Evolutionary conservation across 2,329 filamentous ascomycete genomes (phyloP).

Genomic region (Fusarium hainanense): DNA sequence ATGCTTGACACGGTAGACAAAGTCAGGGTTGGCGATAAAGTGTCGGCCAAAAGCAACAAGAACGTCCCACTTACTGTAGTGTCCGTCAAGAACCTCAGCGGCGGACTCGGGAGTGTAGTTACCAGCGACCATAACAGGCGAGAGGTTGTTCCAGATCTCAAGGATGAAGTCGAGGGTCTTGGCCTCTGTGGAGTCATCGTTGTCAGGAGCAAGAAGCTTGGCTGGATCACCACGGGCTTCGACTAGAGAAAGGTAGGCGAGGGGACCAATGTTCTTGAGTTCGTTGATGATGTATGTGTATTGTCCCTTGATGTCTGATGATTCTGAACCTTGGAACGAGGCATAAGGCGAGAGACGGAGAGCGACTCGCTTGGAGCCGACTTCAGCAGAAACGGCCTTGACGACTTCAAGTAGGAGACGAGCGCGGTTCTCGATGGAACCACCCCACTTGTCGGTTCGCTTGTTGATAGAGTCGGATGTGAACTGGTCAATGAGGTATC

Average conservation of each 20-base stretch:
- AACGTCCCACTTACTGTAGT: slow-evolving; percentile 47
- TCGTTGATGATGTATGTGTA: slow-evolving; percentile 44
- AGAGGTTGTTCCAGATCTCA: slow-evolving; percentile 46
- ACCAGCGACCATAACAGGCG: slow-evolving; percentile 46
- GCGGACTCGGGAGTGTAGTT: slow-evolving; percentile 41
- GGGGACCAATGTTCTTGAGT: slow-evolving; percentile 45
- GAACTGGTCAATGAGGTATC: slow-evolving; percentile 69
- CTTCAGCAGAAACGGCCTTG: slow-evolving; percentile 49
- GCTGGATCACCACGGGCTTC: slow-evolving; percentile 43
- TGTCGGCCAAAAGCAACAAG: slow-evolving; percentile 47
- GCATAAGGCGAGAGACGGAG: slow-evolving; percentile 53
- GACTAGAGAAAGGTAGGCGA: slow-evolving; percentile 47
- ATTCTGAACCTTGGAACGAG: slow-evolving; percentile 41
- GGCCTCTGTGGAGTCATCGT: slow-evolving; percentile 48
- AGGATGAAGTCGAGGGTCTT: slow-evolving; percentile 48
- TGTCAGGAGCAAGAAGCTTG: slow-evolving; percentile 28
- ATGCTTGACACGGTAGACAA: slow-evolving; percentile 45
- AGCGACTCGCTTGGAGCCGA: slow-evolving; percentile 53
- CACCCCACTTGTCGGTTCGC: slow-evolving; percentile 65
- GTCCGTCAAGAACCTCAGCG: slow-evolving; percentile 33
- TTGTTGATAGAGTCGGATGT: slow-evolving; percentile 53
- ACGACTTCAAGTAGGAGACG: slow-evolving; percentile 60
- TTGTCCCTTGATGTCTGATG: slow-evolving; percentile 32
- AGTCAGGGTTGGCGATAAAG: slow-evolving; percentile 47
- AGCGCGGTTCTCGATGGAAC: slow-evolving; percentile 63